A percentile compares a stretch with the other conserved stretches of the same genome.
Conservation (phyloP, 352 stramenopile genomes). For the Globisporangium paroecandrum region DNA sequence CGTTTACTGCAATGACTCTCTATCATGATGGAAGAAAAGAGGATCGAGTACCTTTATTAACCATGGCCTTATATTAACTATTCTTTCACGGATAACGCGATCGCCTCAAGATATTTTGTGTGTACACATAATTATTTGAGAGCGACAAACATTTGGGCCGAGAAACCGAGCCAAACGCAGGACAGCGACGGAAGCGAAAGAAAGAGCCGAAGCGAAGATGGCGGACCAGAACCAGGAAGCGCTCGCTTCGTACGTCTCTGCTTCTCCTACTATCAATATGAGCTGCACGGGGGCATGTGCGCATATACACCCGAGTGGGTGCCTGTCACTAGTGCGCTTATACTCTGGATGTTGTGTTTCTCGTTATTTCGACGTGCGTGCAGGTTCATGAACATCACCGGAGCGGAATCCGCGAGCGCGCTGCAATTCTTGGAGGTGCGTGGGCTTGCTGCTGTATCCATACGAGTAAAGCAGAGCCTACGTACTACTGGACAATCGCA, state of each 20-base stretch:
- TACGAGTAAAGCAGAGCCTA: not conserved
- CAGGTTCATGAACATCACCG: conserved; percentile 87
- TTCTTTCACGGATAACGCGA: no score
- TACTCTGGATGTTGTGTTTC: not conserved
- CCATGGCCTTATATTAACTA: no score
- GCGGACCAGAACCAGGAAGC: conserved; percentile 31
- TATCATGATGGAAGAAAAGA: no score
- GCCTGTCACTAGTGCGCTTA: not conserved
- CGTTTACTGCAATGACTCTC: no score
- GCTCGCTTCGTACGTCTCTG: conserved; percentile 37
- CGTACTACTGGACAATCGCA: not conserved
- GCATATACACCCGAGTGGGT: not conserved
- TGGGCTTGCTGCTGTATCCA: not conserved
- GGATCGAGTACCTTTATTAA: no score
- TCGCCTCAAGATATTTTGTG: no score
- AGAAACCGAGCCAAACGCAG: no score
- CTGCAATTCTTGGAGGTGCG: conserved; percentile 70
- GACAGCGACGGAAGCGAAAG: not conserved
- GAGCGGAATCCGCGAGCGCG: conserved; percentile 58
- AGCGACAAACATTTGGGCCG: no score
- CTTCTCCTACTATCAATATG: not conserved
- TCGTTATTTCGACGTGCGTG: not conserved
- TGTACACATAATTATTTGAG: no score
- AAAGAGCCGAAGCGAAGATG: conserved; percentile 13
- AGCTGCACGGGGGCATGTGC: not conserved